These are phyloP conservation scores for Paspalum notatum DNA, from an alignment of 176 grass and related monocot species.

Conservation along the genomic window DNA sequence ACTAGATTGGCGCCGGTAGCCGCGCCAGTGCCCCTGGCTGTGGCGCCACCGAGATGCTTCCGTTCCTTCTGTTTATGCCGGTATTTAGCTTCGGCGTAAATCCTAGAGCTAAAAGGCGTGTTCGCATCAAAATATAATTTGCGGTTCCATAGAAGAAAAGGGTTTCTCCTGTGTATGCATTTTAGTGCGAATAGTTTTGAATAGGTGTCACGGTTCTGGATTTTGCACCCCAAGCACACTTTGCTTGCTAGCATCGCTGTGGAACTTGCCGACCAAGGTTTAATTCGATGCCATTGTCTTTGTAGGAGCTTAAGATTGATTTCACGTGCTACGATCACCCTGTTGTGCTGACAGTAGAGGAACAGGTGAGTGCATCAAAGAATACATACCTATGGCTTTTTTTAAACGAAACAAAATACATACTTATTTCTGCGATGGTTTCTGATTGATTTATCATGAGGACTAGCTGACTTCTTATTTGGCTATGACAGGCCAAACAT, in stretches of 20 bases:
- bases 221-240: background rate
- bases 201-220: too few species aligned
- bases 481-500: conserved; percentile 66
- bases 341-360: conserved; percentile 81
- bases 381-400: too few species aligned
- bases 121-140: background rate
- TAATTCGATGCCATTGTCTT: conserved; percentile 31
- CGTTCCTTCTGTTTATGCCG: background rate
- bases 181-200: background rate
- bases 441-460: background rate
- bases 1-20: background rate
- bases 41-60: background rate
- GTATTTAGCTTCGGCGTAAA: background rate
- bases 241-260: conserved; percentile 13
- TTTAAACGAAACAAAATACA: too few species aligned
- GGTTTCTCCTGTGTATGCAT: background rate
- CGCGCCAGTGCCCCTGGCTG: background rate
- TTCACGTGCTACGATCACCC: conserved; percentile 77
- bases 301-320: conserved; percentile 88
- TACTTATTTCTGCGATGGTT: background rate
- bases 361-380: conserved; percentile 56
- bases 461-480: conserved; percentile 44
- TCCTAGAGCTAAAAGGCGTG: background rate
- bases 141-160: background rate
- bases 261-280: background rate